Evolutionary conservation across 2,329 filamentous ascomycete genomes (phyloP), one percentile per base, ranked within the genome.

Genomic region (Plectosphaerella plurivora): DNA sequence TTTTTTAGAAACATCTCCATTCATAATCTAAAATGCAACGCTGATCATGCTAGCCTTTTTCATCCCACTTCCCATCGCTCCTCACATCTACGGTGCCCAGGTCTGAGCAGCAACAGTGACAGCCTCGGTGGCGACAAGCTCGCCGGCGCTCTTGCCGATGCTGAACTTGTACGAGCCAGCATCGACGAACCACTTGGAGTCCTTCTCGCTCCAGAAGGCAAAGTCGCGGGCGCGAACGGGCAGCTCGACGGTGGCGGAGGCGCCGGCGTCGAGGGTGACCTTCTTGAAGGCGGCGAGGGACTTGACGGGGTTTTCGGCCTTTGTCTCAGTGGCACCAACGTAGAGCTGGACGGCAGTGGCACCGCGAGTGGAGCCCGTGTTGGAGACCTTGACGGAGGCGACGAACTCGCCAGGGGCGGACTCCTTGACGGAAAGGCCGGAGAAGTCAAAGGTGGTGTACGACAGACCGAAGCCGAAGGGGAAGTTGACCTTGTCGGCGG

Each of bases 381-480:
- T 64, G 36, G 55, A 36, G 5, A 76, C 73, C 60, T 78, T 28
- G 59, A 87, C 83, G 60, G 47, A 45, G 24, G 48, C 51, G 24
- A 37, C 22, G 45, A 50, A 33, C 44, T 15, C 48, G 33, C 50
- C 47, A 16, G 5, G 6, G 12, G 36, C 12, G 41, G 25, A 25
- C 45, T 70, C 49, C 62, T 61, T 0, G 80, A 76, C 2, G 74
- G 75, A 3, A 80, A 79, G 37, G 67, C 62, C 0, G 85, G 87
- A 63, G 88, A 89, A 4, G 82, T 84, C 6, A 89, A 28, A 28
- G 1, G 69, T 78, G 4, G 81, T 87, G 70, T 88, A 88, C 24
- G 80, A 83, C 20, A 86, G 71, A 39, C 78, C 86, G 61, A 86
- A 80, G 8, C 86, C 85, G 59, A 89, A 89, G 47, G 83, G 74